Evolutionary conservation across 306 rosid species (phyloP).

Genomic region (Fragaria ananassa): DNA sequence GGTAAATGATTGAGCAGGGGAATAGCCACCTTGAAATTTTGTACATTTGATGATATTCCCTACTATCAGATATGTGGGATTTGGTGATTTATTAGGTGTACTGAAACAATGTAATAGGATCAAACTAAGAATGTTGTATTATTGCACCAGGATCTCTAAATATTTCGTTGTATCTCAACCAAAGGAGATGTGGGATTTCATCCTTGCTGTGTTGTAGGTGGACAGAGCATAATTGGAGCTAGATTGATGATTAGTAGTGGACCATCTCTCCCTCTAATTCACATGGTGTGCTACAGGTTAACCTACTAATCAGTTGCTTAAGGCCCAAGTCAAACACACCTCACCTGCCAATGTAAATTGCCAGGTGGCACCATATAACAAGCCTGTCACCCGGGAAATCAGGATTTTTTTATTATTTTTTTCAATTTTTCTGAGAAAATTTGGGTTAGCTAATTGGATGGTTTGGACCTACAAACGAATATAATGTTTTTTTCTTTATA

Average conservation of each 20-base stretch:
- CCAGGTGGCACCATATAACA: not conserved
- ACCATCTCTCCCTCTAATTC: not conserved
- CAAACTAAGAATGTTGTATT: not conserved
- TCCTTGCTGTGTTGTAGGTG: not conserved
- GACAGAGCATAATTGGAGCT: conserved; percentile 1
- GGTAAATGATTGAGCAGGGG: not conserved
- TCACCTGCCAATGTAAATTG: not conserved
- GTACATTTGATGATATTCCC: not conserved
- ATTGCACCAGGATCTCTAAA: not conserved
- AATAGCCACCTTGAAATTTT: not conserved
- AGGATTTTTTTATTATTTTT: not conserved
- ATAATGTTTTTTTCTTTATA: not conserved
- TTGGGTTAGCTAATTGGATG: not conserved
- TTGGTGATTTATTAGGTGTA: not conserved
- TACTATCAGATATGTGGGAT: not conserved
- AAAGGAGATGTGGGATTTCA: conserved; percentile 1
- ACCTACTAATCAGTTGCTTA: not conserved
- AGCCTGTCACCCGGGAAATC: not conserved
- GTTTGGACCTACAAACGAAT: not conserved
- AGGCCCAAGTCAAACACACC: conserved; percentile 19
- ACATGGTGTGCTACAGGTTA: conserved; percentile 6
- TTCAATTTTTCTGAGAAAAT: not conserved
- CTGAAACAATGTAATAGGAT: not conserved
- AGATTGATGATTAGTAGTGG: not conserved
- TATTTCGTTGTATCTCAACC: not conserved